phyloP scores from a whole-genome alignment of 1,139 yeast genomes.

The Saccharomyces pastorianus region DNA sequence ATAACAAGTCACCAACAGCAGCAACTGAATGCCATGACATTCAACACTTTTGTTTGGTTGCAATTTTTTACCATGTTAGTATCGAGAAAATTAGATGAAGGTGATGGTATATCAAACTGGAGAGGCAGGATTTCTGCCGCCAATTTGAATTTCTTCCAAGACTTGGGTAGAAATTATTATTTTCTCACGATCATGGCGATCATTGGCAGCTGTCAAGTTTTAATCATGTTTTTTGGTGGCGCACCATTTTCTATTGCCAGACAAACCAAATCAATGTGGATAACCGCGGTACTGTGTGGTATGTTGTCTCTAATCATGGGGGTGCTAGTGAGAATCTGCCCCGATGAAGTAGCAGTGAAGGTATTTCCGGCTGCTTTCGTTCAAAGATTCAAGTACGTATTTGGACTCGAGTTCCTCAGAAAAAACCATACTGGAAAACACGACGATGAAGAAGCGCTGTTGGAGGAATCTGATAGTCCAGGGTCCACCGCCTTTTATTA shows the following conservation, averaged over 20 bases:
- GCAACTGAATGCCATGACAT: slow-evolving; percentile 75
- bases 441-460: slow-evolving; percentile 18
- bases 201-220: slow-evolving; percentile 74
- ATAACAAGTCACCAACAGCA: slow-evolving; percentile 42
- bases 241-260: slow-evolving; percentile 79
- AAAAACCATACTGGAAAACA: slow-evolving; percentile 11
- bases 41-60: slow-evolving; percentile 95
- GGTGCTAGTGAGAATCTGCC: slow-evolving; percentile 61
- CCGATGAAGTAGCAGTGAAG: slow-evolving; percentile 67
- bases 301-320: slow-evolving; percentile 78
- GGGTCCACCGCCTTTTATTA: slow-evolving; percentile 8
- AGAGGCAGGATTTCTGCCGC: slow-evolving; percentile 49
- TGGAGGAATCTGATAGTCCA: slow-evolving; percentile 3
- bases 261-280: slow-evolving; percentile 86
- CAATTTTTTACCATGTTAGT: slow-evolving; percentile 92
- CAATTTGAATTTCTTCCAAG: slow-evolving; percentile 75
- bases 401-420: slow-evolving; percentile 42
- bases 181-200: slow-evolving; percentile 63
- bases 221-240: slow-evolving; percentile 96
- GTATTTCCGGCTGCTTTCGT: slow-evolving; percentile 61
- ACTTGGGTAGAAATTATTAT: slow-evolving; percentile 73
- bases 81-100: slow-evolving; percentile 86
- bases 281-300: slow-evolving; percentile 78
- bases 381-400: slow-evolving; percentile 39
- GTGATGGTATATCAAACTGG: slow-evolving; percentile 53